Conservation (phyloP, 176 grass and related monocot genomes). For the Puya raimondii region DNA sequence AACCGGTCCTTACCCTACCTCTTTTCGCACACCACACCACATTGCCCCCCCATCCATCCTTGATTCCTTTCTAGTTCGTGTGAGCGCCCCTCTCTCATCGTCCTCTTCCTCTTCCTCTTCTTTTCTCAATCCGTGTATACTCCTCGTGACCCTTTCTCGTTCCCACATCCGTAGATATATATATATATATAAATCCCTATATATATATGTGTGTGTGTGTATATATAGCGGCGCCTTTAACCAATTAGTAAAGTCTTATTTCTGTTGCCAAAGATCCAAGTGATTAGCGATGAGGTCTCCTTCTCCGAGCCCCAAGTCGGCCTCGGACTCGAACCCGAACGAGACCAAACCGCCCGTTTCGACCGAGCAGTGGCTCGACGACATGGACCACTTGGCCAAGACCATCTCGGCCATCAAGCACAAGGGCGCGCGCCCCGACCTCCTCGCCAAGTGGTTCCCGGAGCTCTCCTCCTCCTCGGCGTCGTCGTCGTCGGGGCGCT, state of each 20-base stretch:
- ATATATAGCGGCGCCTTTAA: neutral
- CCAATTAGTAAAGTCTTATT: neutral
- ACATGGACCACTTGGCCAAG: conserved; percentile 68
- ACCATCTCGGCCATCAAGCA: conserved; percentile 63
- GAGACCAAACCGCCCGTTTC: conserved; percentile 28
- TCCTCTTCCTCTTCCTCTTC: too few species aligned
- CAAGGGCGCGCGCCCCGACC: conserved; percentile 47
- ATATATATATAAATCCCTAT: neutral
- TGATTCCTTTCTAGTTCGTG: too few species aligned
- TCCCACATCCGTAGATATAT: neutral
- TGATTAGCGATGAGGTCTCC: conserved; percentile 39
- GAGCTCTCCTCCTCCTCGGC: conserved; percentile 50
- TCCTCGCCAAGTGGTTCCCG: conserved; percentile 79
- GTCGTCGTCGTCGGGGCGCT: conserved; percentile 31
- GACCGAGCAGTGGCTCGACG: conserved; percentile 46
- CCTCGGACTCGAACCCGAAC: conserved; percentile 16
- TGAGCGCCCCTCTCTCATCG: too few species aligned
- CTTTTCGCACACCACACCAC: too few species aligned
- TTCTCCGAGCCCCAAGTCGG: conserved; percentile 37
- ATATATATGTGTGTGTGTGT: neutral
- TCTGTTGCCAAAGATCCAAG: too few species aligned
- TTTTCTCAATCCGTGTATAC: too few species aligned
- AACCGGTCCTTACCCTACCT: too few species aligned
- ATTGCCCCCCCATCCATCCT: too few species aligned
- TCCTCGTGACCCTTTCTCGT: too few species aligned